Evolutionary conservation across 1,284 basidiomycete species (phyloP).

Genomic region (Cutaneotrichosporon sp.): DNA sequence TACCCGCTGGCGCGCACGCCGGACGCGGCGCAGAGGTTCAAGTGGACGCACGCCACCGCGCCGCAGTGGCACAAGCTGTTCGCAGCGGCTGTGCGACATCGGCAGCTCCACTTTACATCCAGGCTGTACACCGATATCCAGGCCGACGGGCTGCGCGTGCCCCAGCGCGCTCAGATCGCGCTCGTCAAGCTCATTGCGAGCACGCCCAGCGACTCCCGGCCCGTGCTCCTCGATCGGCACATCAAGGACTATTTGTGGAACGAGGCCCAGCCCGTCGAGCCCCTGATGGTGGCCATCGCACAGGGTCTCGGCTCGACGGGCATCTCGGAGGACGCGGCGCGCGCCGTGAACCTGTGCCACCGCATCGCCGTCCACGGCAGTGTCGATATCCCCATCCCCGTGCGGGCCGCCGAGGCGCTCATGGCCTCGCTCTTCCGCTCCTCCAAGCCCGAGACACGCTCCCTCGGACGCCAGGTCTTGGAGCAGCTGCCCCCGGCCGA

Average conservation of each 20-base stretch:
- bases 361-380: conserved; percentile 15
- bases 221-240: conserved; percentile 44
- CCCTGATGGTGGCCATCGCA: conserved; percentile 32
- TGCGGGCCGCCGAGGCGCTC: conserved; percentile 16
- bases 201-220: conserved; percentile 26
- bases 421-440: conserved; percentile 28
- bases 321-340: conserved; percentile 28
- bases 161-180: conserved; percentile 22
- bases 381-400: conserved; percentile 17
- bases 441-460: conserved; percentile 14
- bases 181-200: conserved; percentile 34
- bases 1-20: conserved; percentile 21
- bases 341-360: conserved; percentile 31
- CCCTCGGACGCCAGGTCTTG: conserved; percentile 18
- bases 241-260: conserved; percentile 42
- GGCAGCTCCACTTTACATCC: conserved; percentile 41
- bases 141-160: conserved; percentile 33
- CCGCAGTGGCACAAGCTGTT: conserved; percentile 33
- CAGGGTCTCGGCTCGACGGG: conserved; percentile 28
- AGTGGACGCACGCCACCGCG: conserved; percentile 1
- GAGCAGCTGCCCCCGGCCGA: conserved; percentile 4
- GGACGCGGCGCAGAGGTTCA: not conserved
- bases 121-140: conserved; percentile 42
- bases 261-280: conserved; percentile 12
- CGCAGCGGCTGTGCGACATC: conserved; percentile 4